Percentiles rank a stretch among this genome's conserved stretches.
Evolutionary conservation across 2,329 filamentous ascomycete genomes (phyloP).

Genomic region (Cercospora sesami): DNA sequence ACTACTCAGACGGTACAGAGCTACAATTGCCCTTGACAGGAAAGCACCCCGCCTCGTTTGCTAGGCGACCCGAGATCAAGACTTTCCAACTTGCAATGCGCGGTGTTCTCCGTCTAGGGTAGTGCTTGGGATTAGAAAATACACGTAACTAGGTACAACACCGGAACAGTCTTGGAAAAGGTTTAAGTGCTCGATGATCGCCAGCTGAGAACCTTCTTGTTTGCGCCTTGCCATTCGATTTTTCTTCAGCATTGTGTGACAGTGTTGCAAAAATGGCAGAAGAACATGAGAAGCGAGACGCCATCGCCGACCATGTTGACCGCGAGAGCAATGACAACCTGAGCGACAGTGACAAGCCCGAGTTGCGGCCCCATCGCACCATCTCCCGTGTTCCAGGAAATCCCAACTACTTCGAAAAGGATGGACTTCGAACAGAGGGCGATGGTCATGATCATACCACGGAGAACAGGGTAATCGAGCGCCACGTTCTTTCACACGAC

Average conservation of each 20-base stretch:
- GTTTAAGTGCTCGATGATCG: background rate
- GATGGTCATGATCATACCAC: background rate
- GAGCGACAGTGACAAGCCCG: background rate
- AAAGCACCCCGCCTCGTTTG: background rate
- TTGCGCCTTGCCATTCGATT: background rate
- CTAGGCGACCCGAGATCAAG: background rate
- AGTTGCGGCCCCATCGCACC: conserved; percentile 3
- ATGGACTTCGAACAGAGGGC: conserved; percentile 4
- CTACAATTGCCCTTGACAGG: background rate
- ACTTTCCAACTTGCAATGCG: background rate
- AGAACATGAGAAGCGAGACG: background rate
- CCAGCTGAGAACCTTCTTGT: background rate
- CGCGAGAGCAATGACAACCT: conserved; percentile 3
- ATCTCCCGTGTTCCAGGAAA: conserved; percentile 6
- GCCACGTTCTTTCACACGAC: background rate
- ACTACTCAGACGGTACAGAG: background rate
- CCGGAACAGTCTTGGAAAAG: background rate
- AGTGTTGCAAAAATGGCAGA: background rate
- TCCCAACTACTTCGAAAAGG: conserved; percentile 4
- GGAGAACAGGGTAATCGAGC: background rate
- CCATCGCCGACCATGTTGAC: background rate
- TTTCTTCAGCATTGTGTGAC: background rate
- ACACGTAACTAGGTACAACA: background rate
- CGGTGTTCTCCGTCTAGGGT: background rate
- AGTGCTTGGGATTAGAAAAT: background rate